Conservation (phyloP, 768 basidiomycete species). For the Mycena pura region DNA sequence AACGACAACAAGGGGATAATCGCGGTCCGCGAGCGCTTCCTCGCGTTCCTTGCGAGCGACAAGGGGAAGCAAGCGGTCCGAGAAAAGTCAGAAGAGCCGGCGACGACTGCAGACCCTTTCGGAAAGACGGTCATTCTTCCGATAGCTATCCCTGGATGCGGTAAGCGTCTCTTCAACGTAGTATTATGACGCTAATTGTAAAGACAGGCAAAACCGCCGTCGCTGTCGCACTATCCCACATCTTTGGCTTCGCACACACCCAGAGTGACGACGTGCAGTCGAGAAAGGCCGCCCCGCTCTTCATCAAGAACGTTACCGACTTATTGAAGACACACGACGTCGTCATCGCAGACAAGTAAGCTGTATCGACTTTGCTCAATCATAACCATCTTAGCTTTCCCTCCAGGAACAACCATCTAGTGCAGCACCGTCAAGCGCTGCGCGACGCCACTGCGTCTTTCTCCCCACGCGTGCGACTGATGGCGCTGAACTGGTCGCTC, state of each 20-base stretch:
- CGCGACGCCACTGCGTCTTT: slow-evolving; percentile 56
- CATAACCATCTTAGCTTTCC: neutral
- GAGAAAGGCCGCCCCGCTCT: slow-evolving; percentile 75
- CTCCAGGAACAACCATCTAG: slow-evolving; percentile 86
- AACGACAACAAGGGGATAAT: slow-evolving; percentile 85
- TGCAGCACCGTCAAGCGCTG: slow-evolving; percentile 75
- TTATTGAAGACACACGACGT: slow-evolving; percentile 71
- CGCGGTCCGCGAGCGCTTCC: slow-evolving; percentile 76
- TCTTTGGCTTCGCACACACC: slow-evolving; percentile 90
- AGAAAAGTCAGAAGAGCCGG: slow-evolving; percentile 25
- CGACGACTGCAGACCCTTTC: slow-evolving; percentile 29
- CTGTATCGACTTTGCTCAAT: neutral
- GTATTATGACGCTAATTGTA: neutral
- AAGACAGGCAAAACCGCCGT: slow-evolving; percentile 88
- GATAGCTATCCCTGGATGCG: slow-evolving; percentile 93
- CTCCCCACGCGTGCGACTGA: slow-evolving; percentile 66
- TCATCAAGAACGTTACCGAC: slow-evolving; percentile 73
- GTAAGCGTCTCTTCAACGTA: slow-evolving; percentile 51
- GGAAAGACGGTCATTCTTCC: slow-evolving; percentile 88
- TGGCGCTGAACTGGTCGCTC: slow-evolving; percentile 82
- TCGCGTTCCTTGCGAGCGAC: slow-evolving; percentile 65
- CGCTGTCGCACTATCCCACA: slow-evolving; percentile 73
- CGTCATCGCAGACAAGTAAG: slow-evolving; percentile 93
- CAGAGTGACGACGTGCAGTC: slow-evolving; percentile 89
- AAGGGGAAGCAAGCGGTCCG: slow-evolving; percentile 46